Conservation (phyloP, 306 rosid species). For the Aeschynomene evenia region DNA sequence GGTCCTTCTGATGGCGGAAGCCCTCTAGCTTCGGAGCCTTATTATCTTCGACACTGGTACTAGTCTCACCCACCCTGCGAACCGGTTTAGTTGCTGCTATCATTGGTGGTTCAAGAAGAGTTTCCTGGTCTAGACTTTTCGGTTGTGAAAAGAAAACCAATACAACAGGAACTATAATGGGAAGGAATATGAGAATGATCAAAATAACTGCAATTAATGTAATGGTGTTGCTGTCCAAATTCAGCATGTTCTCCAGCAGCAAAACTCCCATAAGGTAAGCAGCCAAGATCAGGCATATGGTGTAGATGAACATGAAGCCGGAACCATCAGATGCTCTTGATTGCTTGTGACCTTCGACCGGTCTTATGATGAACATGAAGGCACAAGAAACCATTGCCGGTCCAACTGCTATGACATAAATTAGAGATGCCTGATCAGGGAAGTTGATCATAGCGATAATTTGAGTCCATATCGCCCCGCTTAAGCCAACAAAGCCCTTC, state of each 20-base stretch:
- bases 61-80: constrained; percentile 14
- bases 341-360: constrained; percentile 52
- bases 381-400: constrained; percentile 56
- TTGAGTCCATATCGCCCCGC: constrained; percentile 69
- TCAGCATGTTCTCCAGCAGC: constrained; percentile 46
- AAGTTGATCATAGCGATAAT: constrained; percentile 48
- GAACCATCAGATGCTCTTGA: constrained; percentile 51
- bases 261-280: constrained; percentile 65
- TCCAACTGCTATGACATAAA: constrained; percentile 66
- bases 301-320: constrained; percentile 57
- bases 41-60: constrained; percentile 47
- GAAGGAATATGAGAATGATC: constrained; percentile 53
- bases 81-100: constrained; percentile 12
- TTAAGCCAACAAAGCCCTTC: constrained; percentile 73
- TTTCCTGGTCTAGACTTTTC: constrained; percentile 39
- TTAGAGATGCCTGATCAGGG: constrained; percentile 52
- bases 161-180: constrained; percentile 50
- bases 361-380: constrained; percentile 64
- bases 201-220: constrained; percentile 35
- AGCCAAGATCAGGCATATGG: constrained; percentile 67
- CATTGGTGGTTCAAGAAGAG: constrained; percentile 45
- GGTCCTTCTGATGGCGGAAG: constrained; percentile 60
- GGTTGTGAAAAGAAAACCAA: constrained; percentile 55
- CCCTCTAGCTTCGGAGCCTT: constrained; percentile 46
- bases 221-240: constrained; percentile 43